Evolutionary conservation across 371 early-diverging fungal genomes (phyloP), one percentile per base, ranked within the genome.

Genomic region (Rhizopus sp.): DNA sequence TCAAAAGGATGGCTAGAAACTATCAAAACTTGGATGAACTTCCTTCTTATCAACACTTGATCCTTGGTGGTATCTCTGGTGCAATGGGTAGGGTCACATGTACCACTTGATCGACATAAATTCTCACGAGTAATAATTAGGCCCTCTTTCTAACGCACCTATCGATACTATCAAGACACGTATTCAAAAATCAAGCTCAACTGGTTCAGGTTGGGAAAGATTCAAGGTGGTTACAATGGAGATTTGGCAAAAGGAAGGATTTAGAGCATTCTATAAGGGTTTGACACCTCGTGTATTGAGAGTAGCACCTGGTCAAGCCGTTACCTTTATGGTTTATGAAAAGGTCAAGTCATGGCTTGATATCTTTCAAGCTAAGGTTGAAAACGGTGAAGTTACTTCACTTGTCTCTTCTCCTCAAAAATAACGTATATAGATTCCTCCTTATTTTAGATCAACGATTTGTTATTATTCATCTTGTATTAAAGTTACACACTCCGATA

Each of bases 131-230:
- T 23, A 23, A 23, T 23, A 23, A 23, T 23, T 50, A 75, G 77
- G 98, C 23, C 98, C 98, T 5, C 77, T 97, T 12, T 93, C 91
- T 57, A 98, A 98, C 73, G 95, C 94, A 35, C 98, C 98, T 34
- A 96, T 98, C 56, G 98, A 98, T 77, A 97, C 96, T 39, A 94
- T 98, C 73, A 98, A 98, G 83, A 98, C 98, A 4, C 92, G 98
- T 76, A 93, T 98, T 66, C 98, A 98, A 72, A 91, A 80, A 76
- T 84, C 88, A 2, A 84, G 86, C 15, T 81, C 84, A 12, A 77
- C 82, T 37, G 88, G 94, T 58, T 81, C 83, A 30, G 94, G 91
- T 16, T 93, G 88, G 87, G 70, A 74, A 47, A 87, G 94, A n/a
- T 91, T 96, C 76, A 79, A 77, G 51, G 68, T 77, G 7, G 90